Base-by-base conservation (phyloP, 1,284 basidiomycete genomes). In the Wallemia mellicola region DNA sequence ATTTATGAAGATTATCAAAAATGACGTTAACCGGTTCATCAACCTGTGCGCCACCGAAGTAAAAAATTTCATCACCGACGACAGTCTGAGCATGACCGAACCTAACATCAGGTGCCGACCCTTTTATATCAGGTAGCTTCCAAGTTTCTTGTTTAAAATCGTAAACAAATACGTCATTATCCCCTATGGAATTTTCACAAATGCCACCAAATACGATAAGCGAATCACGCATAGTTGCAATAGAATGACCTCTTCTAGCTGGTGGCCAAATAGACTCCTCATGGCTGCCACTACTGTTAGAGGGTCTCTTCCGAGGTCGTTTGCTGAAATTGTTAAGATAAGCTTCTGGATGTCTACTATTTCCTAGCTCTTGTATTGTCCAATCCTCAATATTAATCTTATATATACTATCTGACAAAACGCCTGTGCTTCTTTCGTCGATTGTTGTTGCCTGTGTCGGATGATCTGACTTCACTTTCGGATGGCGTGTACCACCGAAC, bases 11-110 rank as follows among this genome's bases (percentile, higher is more conserved):
- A 28, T 57, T 25, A n/a, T 57, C 55, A 17, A 26, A 57, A 11
- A 57, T 57, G 15, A 57, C 27, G 22, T 57, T 57, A 25, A 57
- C 55, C 15, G 55, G 55, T 19, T 57, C 27, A 28, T 57, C 55
- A 7, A 57, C 27, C 24, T 57, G 55, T 27, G 55, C 55, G 22
- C 55, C 55, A 1, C 59, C 61, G 14, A 65, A 57, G 58, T 66
- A 61, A 19, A 58, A 59, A 17, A 66, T 60, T 7, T 57, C 55
- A 28, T 57, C 27, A 14, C 27, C 27, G 2, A 5, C n/a, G 24
- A 57, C 55, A 28, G 25, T 27, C 25, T 28, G 24, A 5, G 55
- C 7, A 28, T 57, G 55, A 26, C 55, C 55, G 22, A 57, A 57
- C 15, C 55, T 3, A 19, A 57, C 15, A 15, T 57, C 55, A 2